Base-by-base conservation (phyloP, 1,284 basidiomycete genomes). In the Leccinum pseudoinsigne region DNA sequence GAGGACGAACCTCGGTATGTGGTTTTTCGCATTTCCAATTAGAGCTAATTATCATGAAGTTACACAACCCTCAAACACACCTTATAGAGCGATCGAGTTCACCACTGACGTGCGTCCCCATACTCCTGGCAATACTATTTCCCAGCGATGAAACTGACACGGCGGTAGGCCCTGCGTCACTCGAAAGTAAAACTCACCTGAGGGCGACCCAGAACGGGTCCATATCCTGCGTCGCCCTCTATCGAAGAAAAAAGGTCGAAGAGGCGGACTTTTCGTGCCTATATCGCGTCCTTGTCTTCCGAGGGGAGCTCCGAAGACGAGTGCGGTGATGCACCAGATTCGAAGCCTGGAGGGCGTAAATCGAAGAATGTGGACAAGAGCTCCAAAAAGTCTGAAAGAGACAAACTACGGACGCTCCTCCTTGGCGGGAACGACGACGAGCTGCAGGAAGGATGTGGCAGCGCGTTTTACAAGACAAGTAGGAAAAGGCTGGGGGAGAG, bases 151-250 rank as follows among this genome's bases (percentile, higher is more conserved):
- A 31, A 45, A 36, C 61, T 59, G 14, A 59, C 12, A 38, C 42
- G 56, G 36, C 61, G 36, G 16, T 67, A 97, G 93, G 96, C 96
- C 9, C 85, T 99, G 18, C 90, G 97, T 7, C 96, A 99, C 76
- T 99, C 97, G 12, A 96, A 95, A 79, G 97, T 99, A 68, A 97
- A 93, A 72, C 83, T 99, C 28, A 98, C 96, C 10, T 99, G 94
- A 96, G 67, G 97, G 99, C 76, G 97, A 99, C 71, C 90, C 93
- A 3, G 92, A 97, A 73, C 90, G 97, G 18, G 84, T 82, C 65
- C 88, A 89, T 63, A 72, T 97, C 55, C 94, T 94, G 10, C 87
- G 95, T 58, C 86, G 94, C 54, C 79, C 84, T 14, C 80, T 97
- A 58, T 87, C 91, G 0, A 85, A 86, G 61, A 88, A 92, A 71